Evolutionary conservation across 352 stramenopile species (phyloP).

Genomic region (Phytophthora citricola): DNA sequence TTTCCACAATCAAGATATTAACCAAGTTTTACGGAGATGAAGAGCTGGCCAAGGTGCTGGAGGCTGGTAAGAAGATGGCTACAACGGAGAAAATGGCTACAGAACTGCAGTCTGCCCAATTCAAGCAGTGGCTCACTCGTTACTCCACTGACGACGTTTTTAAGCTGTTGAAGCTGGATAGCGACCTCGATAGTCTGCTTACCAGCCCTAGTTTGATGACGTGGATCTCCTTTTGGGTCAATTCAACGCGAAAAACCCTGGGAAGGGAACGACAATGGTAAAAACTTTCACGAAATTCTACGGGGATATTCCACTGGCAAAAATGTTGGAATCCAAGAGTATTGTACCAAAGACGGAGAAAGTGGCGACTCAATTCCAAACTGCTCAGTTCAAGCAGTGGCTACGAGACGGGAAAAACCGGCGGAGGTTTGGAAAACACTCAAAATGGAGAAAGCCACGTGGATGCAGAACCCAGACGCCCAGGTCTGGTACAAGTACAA

Average conservation of each 20-base stretch:
- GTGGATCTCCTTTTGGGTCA: neutral
- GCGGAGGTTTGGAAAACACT: neutral
- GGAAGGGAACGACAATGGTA: neutral
- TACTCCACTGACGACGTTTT: neutral
- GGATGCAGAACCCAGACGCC: neutral
- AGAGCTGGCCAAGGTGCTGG: neutral
- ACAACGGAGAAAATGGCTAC: slow-evolving; percentile 4
- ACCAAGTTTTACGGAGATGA: slow-evolving; percentile 4
- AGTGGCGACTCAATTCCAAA: neutral
- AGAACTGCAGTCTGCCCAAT: neutral
- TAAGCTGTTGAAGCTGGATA: neutral
- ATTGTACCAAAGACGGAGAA: neutral
- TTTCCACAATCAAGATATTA: slow-evolving; percentile 1
- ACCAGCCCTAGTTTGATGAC: neutral
- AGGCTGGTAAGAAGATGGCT: slow-evolving; percentile 3
- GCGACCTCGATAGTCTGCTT: neutral
- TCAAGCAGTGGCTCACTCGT: neutral
- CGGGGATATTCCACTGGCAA: neutral
- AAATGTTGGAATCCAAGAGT: neutral
- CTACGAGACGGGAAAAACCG: neutral
- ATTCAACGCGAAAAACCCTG: neutral
- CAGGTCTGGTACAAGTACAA: slow-evolving; percentile 7
- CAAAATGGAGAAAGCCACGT: neutral
- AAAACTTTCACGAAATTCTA: neutral
- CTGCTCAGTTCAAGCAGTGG: neutral